phyloP scores from a whole-genome alignment of 2,329 filamentous ascomycete genomes.

The Macrophomina phaseolina region DNA sequence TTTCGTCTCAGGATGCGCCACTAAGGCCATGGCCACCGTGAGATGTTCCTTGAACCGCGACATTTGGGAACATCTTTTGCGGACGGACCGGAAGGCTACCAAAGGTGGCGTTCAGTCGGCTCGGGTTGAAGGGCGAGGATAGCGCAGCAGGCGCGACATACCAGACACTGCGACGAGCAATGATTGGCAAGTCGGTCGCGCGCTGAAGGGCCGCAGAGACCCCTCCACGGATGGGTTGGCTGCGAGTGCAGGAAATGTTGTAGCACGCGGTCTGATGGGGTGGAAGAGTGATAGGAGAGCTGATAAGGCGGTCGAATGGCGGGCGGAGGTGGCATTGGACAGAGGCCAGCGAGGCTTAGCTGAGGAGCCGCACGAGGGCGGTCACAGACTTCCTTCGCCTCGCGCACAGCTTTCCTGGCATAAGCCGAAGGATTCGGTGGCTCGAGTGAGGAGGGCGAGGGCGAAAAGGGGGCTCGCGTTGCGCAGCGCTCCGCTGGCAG shows the following conservation, averaged over 20 bases:
- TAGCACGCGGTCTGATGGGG: not conserved
- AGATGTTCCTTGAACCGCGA: slow-evolving; percentile 37
- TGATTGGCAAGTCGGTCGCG: not conserved
- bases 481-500: not conserved
- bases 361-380: not conserved
- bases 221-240: not conserved
- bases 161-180: not conserved
- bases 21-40: not conserved
- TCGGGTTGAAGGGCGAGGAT: not conserved
- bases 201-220: not conserved
- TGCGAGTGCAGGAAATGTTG: not conserved
- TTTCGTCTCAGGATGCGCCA: not conserved
- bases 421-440: not conserved
- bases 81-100: not conserved
- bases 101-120: not conserved
- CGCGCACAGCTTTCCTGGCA: not conserved
- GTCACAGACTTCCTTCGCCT: not conserved
- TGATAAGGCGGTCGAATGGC: not conserved
- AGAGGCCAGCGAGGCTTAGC: not conserved
- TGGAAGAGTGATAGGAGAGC: not conserved
- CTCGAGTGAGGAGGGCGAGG: not conserved
- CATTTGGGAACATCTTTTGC: slow-evolving; percentile 42
- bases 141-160: not conserved
- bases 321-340: not conserved
- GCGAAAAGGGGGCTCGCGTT: not conserved